phyloP scores from a whole-genome alignment of 768 basidiomycete genomes.

The Serendipita sp. region DNA sequence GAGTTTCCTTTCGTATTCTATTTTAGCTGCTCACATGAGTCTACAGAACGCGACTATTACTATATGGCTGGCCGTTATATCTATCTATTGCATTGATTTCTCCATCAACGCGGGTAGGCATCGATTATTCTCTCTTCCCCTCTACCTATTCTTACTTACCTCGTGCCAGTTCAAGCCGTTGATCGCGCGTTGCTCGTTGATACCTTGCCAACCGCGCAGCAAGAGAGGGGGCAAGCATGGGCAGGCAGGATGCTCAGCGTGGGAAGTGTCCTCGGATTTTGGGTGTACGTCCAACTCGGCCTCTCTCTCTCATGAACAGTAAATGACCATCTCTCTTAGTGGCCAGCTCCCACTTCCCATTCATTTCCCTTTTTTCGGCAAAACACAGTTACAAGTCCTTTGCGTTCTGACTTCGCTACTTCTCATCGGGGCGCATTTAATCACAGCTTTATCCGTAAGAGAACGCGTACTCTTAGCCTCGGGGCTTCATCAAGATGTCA shows the following conservation, averaged over 20 bases:
- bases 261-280: conserved; percentile 77
- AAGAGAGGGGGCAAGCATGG: conserved; percentile 87
- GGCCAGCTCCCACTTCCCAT: conserved; percentile 65
- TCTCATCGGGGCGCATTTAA: conserved; percentile 46
- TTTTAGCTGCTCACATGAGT: conserved; percentile 16
- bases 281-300: conserved; percentile 41
- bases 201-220: conserved; percentile 51
- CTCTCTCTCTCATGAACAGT: neutral
- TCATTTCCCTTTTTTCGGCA: conserved; percentile 58
- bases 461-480: conserved; percentile 51
- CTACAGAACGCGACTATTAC: conserved; percentile 48
- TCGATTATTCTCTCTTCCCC: neutral
- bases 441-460: conserved; percentile 30
- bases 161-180: conserved; percentile 56
- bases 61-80: conserved; percentile 57
- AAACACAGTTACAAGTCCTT: conserved; percentile 65
- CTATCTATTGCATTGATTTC: conserved; percentile 57
- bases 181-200: conserved; percentile 88
- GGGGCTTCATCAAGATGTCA: conserved; percentile 19
- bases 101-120: conserved; percentile 36
- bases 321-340: conserved; percentile 24
- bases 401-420: conserved; percentile 57
- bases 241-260: conserved; percentile 79
- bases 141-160: conserved; percentile 13
- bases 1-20: conserved; percentile 10